Evolutionary conservation across 2,329 filamentous ascomycete species (phyloP).

Genomic region (Alternaria metachromatica): DNA sequence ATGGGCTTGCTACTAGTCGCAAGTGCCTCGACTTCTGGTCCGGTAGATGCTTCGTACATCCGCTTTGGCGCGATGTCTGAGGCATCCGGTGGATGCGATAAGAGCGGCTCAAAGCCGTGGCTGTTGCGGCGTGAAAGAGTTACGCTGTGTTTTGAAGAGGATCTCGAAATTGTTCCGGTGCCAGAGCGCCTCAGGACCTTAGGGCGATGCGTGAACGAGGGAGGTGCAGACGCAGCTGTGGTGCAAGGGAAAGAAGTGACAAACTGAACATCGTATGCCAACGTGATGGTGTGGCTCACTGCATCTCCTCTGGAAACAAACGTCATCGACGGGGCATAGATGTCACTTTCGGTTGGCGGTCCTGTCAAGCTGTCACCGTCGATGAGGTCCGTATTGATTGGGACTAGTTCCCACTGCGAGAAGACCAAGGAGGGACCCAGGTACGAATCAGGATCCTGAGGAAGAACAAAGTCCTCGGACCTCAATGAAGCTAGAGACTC

Average conservation of each 20-base stretch:
- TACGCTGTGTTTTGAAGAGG: conserved; percentile 41
- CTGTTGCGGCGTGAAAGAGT: conserved; percentile 39
- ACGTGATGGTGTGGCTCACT: conserved; percentile 34
- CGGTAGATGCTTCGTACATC: conserved; percentile 23
- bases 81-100: conserved; percentile 44
- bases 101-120: conserved; percentile 44
- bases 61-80: conserved; percentile 34
- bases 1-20: conserved; percentile 27
- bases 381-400: conserved; percentile 28
- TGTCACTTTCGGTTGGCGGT: conserved; percentile 26
- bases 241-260: conserved; percentile 62
- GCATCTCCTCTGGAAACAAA: conserved; percentile 35
- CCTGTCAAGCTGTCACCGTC: conserved; percentile 29
- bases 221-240: conserved; percentile 45
- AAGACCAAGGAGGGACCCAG: conserved; percentile 29
- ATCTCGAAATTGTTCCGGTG: conserved; percentile 35
- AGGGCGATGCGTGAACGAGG: conserved; percentile 22
- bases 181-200: conserved; percentile 33
- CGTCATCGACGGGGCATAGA: conserved; percentile 40
- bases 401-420: conserved; percentile 37
- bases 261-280: conserved; percentile 61
- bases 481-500: conserved; percentile 23
- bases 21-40: conserved; percentile 16
- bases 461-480: conserved; percentile 48
- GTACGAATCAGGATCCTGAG: conserved; percentile 37